Conservation (phyloP, 1,284 basidiomycete species). For the Ceratobasidium sp. region DNA sequence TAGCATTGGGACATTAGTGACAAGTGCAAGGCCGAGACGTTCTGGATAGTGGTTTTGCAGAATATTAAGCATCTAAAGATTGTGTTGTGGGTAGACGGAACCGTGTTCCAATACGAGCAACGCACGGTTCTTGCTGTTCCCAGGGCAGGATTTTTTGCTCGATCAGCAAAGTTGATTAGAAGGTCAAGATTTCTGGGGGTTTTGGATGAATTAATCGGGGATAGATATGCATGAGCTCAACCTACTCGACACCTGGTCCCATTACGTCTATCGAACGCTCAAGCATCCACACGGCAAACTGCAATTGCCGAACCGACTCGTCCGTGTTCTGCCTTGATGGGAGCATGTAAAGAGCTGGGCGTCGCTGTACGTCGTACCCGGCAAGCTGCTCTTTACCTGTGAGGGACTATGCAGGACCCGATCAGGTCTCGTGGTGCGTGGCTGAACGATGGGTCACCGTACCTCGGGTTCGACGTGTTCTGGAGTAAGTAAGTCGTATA, state of each 20-base stretch:
- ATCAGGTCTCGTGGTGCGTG: no score
- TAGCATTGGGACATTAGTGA: slow-evolving; percentile 84
- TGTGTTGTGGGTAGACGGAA: neutral
- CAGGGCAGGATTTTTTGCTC: slow-evolving; percentile 77
- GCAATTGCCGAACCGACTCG: slow-evolving; percentile 74
- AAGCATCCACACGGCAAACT: slow-evolving; percentile 76
- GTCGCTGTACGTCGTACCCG: slow-evolving; percentile 72
- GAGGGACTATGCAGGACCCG: slow-evolving; percentile 59
- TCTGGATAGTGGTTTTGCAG: slow-evolving; percentile 92
- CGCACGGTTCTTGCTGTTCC: slow-evolving; percentile 61
- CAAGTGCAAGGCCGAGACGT: slow-evolving; percentile 84
- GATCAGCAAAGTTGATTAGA: slow-evolving; percentile 85
- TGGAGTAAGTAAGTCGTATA: slow-evolving; percentile 65
- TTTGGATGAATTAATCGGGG: neutral
- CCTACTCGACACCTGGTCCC: slow-evolving; percentile 77
- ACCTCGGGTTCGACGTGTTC: slow-evolving; percentile 75
- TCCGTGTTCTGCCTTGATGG: slow-evolving; percentile 86
- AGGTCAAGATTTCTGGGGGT: slow-evolving; percentile 66
- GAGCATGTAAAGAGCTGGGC: slow-evolving; percentile 80
- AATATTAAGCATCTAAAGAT: slow-evolving; percentile 50
- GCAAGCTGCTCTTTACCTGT: slow-evolving; percentile 78
- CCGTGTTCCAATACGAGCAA: neutral
- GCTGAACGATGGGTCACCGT: slow-evolving; percentile 39
- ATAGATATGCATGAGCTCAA: slow-evolving; percentile 29
- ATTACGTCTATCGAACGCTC: slow-evolving; percentile 76